Evolutionary conservation across 257 asterid genomes (phyloP), one percentile per base, ranked within the genome.

Genomic region (Solanum piurae): DNA sequence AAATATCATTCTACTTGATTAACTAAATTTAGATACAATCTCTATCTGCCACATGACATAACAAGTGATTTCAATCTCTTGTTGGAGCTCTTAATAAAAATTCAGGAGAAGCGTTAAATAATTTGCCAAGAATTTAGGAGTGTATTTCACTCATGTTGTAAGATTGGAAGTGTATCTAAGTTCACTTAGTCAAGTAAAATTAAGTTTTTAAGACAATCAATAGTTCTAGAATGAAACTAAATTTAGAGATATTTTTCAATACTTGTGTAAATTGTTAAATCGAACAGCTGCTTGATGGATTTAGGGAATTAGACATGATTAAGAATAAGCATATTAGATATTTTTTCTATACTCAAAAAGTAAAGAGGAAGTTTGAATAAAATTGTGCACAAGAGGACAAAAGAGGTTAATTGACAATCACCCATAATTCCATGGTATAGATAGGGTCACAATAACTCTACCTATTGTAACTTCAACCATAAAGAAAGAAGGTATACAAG

Each of bases 361-460:
- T 2, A 16, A 27, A 7, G 1, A 42, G 20, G 13, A 29, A 29
- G 49, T 21, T 6, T 60, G 89, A 86, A 76, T 76, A 82, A 72
- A 88, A 90, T 85, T 86, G 91, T 87, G 11, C 76, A 88, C 89
- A 66, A 92, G 62, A 91, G 87, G 83, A 94, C 92, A 89, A 94
- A 90, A 85, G 85, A 72, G 36, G 55, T 89, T 87, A 77, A 74
- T 86, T 87, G 21, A 66, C 87, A 71, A 89, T 88, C 92, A 87
- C 84, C 83, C 87, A 37, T 10, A 88, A 89, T 92, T 92, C 90
- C 86, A 73, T 27, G 42, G 82, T 64, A 93, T 91, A 83, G 94
- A 93, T 49, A 49, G 60, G 60, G 74, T 92, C 93, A 37, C 21
- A 58, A 13, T 85, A 74, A 38, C 87, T 40, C 42, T 38, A 40